Evolutionary conservation across 2,329 filamentous ascomycete genomes (phyloP), one percentile per base, ranked within the genome.

Genomic region (Colletotrichum eleusines): DNA sequence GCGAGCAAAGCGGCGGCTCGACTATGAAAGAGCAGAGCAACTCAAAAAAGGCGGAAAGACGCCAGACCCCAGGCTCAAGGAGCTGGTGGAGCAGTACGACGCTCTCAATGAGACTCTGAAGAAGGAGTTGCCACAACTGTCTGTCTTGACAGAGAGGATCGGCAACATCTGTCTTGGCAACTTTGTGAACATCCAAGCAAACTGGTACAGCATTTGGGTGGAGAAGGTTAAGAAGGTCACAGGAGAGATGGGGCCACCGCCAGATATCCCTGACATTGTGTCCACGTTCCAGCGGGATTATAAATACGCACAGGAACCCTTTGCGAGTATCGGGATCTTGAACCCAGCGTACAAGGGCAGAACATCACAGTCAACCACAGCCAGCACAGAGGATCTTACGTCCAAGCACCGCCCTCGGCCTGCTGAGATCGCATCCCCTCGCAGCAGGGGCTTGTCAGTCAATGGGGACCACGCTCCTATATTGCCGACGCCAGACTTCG

Each of bases 41-140:
- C 86, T 95, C 69, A 91, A 92, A 77, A 92, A 94, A 54, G 87
- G 89, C 42, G 94, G 94, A 73, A 95, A 97, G 80, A 97, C 94
- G 75, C 86, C 94, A 16, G 95, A 98, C 79, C 92, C 94, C 76
- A 96, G 95, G 79, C 91, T 95, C 5, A 85, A 89, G 20, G 94
- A 97, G 75, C 89, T 92, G 48, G 94, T 94, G 26, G 94, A 97
- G 76, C 92, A 97, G 78, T 99, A 97, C 80, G 88, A 93, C 50
- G 94, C 94, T 9, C 85, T 99, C 71, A 98, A 98, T 77, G 94
- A 97, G 73, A 94, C 95, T 0, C 86, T 98, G 71, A 98, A 97
- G 81, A 92, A 95, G 74, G 95, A 98, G 78, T 86, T 99, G 57
- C 95, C 95, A 1, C 91, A 91, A 78, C 87, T 99, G 20, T 97